These are phyloP conservation scores for Polychaeton citri DNA, from an alignment of 2,329 filamentous ascomycete genomes.

Conservation along the genomic window DNA sequence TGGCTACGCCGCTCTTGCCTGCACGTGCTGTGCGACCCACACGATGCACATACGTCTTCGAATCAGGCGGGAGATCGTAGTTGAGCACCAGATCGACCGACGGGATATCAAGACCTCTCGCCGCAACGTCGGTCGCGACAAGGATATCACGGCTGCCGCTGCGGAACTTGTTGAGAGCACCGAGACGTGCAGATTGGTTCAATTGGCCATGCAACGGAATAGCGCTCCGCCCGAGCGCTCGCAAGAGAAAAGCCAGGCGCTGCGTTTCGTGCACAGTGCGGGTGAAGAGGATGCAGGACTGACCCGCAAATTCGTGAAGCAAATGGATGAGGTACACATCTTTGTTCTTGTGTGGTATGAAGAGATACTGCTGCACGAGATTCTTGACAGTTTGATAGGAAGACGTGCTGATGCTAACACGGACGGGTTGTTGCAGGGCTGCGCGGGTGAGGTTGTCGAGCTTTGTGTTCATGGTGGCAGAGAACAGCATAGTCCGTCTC, in stretches of 20 bases:
- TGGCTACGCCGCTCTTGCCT: slow-evolving; percentile 68
- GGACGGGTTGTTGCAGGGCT: slow-evolving; percentile 68
- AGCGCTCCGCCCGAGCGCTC: slow-evolving; percentile 73
- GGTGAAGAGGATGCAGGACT: slow-evolving; percentile 80
- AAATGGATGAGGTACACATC: slow-evolving; percentile 81
- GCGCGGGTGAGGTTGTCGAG: slow-evolving; percentile 87
- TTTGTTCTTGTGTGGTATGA: slow-evolving; percentile 77
- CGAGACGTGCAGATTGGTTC: slow-evolving; percentile 72
- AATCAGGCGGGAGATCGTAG: slow-evolving; percentile 70
- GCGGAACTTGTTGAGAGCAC: slow-evolving; percentile 82
- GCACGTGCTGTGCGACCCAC: slow-evolving; percentile 81
- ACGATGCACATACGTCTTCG: slow-evolving; percentile 82
- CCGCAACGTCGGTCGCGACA: slow-evolving; percentile 86
- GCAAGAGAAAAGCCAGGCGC: slow-evolving; percentile 67
- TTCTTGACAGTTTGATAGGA: slow-evolving; percentile 89
- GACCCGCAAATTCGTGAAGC: slow-evolving; percentile 74
- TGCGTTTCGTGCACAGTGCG: slow-evolving; percentile 86
- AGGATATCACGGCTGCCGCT: slow-evolving; percentile 70
- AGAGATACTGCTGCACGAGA: slow-evolving; percentile 72
- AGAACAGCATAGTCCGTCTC: slow-evolving; percentile 75
- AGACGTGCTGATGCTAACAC: slow-evolving; percentile 66
- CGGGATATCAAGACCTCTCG: slow-evolving; percentile 83
- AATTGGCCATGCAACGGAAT: slow-evolving; percentile 90
- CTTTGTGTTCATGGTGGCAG: slow-evolving; percentile 85
- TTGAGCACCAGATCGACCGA: slow-evolving; percentile 83